Base-by-base conservation (phyloP, 2,329 filamentous ascomycete genomes). In the Cercospora zeae-maydis region DNA sequence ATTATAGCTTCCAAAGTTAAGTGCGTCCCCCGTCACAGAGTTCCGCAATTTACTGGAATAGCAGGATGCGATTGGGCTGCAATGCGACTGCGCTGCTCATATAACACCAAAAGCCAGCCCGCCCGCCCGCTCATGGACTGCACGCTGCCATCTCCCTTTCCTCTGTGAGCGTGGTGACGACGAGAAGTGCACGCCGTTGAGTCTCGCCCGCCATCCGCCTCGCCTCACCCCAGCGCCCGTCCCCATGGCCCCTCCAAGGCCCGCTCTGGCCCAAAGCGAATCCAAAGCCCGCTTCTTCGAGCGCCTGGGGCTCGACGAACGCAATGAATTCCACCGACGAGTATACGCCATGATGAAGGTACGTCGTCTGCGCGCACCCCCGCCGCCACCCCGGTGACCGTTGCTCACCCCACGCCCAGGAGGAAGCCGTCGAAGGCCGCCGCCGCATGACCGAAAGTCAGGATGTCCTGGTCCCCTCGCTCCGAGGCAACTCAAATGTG, bases 301-400 rank as follows among this genome's bases (percentile, higher is more conserved):
- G 58, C 71, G 78, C 39, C 73, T 82, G 11, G 76, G 77, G 1
- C 69, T 81, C 47, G 75, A 74, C 31, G 77, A 79, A 49, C 67
- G 74, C 27, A 72, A 75, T 62, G 71, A 72, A 56, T 66, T 68
- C 19, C 72, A 77, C 62, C 74, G 71, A 37, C 63, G 71, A 14
- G 66, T 79, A 11, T 79, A 82, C 63, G 76, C 72, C 19, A 66
- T 78, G 69, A 78, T 82, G 72, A 78, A 80, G 70, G 80, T 82
- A 68, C 16, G 64, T 58, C 11, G 13, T 34, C n/a, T 14, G 34
- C n/a, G 3, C 42, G n/a, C n/a, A n/a, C 16, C 21, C 52, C 36
- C 39, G 14, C 21, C 16, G n/a, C 42, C 47, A 21, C n/a, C 57
- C 47, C n/a, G n/a, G 31, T 19, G 19, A 30, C 11, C 47, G 54